Evolutionary conservation across 768 basidiomycete species (phyloP).

Genomic region (Coprinopsis cinerea): DNA sequence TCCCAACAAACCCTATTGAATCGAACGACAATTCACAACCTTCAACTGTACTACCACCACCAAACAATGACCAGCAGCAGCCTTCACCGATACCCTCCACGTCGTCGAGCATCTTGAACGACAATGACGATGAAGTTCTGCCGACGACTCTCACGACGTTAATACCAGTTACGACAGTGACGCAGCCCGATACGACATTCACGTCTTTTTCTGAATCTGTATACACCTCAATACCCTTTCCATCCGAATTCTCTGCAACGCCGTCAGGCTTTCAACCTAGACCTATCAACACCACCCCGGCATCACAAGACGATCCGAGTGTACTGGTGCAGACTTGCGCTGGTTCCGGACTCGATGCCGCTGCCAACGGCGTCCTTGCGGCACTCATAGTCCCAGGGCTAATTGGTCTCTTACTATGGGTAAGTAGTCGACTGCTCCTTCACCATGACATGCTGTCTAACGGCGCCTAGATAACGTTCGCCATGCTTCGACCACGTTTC

Average conservation of each 20-base stretch:
- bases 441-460: slow-evolving; percentile 10
- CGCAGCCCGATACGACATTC: slow-evolving; percentile 34
- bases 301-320: slow-evolving; percentile 19
- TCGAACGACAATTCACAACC: background rate
- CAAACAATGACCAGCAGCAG: too few relatives aligned
- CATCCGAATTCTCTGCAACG: slow-evolving; percentile 13
- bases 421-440: slow-evolving; percentile 26
- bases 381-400: slow-evolving; percentile 50
- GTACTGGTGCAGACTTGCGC: slow-evolving; percentile 38
- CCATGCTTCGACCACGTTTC: slow-evolving; percentile 59
- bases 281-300: slow-evolving; percentile 9
- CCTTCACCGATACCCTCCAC: too few relatives aligned
- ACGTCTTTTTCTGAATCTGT: slow-evolving; percentile 33
- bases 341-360: slow-evolving; percentile 59
- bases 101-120: too few relatives aligned
- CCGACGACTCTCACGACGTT: slow-evolving; percentile 22
- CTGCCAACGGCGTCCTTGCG: slow-evolving; percentile 55
- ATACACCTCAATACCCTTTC: slow-evolving; percentile 19
- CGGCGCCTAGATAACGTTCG: slow-evolving; percentile 52
- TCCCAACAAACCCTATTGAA: background rate
- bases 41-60: background rate
- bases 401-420: slow-evolving; percentile 66
- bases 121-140: too few relatives aligned
- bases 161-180: slow-evolving; percentile 34
- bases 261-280: slow-evolving; percentile 1